These are phyloP conservation scores for Botrytis fragariae DNA, from an alignment of 2,329 filamentous ascomycete genomes.

Conservation along the genomic window DNA sequence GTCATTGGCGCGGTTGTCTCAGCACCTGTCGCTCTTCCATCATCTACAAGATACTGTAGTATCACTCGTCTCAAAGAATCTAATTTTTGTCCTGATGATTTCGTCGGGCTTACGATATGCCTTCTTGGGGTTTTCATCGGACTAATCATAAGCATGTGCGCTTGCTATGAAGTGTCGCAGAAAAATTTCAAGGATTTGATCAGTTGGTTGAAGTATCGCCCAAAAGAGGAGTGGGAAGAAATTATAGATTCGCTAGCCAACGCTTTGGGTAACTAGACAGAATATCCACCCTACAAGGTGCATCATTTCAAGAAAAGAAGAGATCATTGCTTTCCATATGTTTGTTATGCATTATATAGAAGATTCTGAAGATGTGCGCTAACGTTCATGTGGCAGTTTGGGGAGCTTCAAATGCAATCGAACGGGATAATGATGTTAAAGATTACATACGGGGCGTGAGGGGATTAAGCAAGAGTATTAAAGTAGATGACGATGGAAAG, in stretches of 20 bases:
- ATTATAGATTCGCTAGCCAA: not conserved
- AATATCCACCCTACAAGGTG: not conserved
- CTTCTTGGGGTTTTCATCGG: no score
- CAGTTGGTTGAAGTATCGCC: not conserved
- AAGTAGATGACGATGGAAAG: not conserved
- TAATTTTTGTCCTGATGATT: not conserved
- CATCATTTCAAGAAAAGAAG: not conserved
- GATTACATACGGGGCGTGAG: not conserved
- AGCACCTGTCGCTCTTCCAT: not conserved
- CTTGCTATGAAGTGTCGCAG: not conserved
- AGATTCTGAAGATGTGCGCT: not conserved
- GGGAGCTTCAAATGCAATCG: not conserved
- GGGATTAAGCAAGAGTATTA: not conserved
- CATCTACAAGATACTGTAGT: not conserved
- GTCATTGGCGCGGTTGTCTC: not conserved
- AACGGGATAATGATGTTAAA: not conserved
- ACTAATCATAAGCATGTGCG: fast-evolving
- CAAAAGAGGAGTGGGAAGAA: not conserved
- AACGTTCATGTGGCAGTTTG: not conserved
- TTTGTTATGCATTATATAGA: not conserved
- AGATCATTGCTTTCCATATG: not conserved
- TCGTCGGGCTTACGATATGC: not conserved
- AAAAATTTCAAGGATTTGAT: not conserved
- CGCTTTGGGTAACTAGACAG: not conserved
- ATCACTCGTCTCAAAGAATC: not conserved